Conservation (phyloP, 202 grass and related monocot species). For the Brachypodium distachyon region DNA sequence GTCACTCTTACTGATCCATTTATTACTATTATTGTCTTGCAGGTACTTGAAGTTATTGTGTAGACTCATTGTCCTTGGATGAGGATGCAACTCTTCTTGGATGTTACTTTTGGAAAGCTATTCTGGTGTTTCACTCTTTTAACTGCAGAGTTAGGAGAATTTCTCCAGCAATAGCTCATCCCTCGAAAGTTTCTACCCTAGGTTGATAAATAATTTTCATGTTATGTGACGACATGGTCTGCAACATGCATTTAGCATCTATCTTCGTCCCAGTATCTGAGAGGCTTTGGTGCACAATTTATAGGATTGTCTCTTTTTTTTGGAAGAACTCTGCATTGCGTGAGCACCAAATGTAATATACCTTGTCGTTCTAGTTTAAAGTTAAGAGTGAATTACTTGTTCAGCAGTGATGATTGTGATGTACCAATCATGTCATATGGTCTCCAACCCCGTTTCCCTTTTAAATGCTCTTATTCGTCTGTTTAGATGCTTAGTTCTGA, state of each 20-base stretch:
- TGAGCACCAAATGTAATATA: not conserved
- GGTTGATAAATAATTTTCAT: slow-evolving; percentile 30
- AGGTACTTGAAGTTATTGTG: slow-evolving; percentile 72
- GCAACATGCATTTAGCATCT: slow-evolving; percentile 14
- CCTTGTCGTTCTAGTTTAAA: not conserved
- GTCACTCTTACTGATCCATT: not conserved
- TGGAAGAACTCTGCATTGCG: not conserved
- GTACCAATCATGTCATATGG: not conserved
- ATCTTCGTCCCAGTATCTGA: not conserved
- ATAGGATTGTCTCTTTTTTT: not conserved
- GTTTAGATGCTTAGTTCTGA: too few relatives aligned
- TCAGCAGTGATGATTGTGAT: not conserved
- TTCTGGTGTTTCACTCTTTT: slow-evolving; percentile 22
- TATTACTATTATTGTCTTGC: not conserved
- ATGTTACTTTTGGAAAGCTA: slow-evolving; percentile 34
- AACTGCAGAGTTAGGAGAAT: slow-evolving; percentile 21
- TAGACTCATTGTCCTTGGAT: slow-evolving; percentile 46
- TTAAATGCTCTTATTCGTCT: not conserved
- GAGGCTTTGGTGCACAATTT: slow-evolving; percentile 19
- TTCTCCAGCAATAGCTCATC: slow-evolving; percentile 9
- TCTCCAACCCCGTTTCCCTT: not conserved
- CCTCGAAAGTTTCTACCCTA: slow-evolving; percentile 16
- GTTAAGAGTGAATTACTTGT: too few relatives aligned
- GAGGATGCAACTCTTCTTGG: slow-evolving; percentile 35
- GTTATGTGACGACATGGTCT: slow-evolving; percentile 13